These are phyloP conservation scores for Leucoagaricus sp. DNA, from an alignment of 1,284 basidiomycete genomes.

Conservation along the genomic window DNA sequence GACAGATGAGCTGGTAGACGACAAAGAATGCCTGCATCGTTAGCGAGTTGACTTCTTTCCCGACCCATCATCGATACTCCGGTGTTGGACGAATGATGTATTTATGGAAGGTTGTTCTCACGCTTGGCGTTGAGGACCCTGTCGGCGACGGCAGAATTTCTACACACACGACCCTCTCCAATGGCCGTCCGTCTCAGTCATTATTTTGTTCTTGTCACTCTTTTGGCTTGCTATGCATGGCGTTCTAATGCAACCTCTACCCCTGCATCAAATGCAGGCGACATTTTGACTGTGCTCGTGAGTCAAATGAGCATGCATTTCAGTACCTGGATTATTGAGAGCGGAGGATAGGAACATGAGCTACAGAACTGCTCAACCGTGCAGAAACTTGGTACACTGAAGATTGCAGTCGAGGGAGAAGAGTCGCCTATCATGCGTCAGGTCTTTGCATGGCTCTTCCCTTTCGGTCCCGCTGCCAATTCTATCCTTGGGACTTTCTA, in stretches of 20 bases:
- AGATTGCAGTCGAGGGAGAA: conserved; percentile 56
- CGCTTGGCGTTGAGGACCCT: not conserved
- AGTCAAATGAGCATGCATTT: conserved; percentile 9
- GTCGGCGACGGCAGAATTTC: not conserved
- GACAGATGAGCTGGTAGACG: not conserved
- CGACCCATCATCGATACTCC: no score
- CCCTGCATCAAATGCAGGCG: conserved; percentile 10
- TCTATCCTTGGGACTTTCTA: conserved; percentile 88
- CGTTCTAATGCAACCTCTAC: conserved; percentile 12
- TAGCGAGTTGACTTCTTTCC: not conserved
- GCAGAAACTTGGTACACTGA: conserved; percentile 57
- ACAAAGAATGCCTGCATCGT: not conserved
- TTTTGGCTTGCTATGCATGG: conserved; percentile 30
- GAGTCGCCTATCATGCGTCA: conserved; percentile 75
- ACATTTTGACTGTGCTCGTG: conserved; percentile 26
- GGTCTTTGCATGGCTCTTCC: conserved; percentile 79
- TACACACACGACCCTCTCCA: not conserved
- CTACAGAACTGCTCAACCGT: conserved; percentile 54
- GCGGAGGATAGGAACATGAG: conserved; percentile 44
- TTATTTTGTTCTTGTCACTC: conserved; percentile 36
- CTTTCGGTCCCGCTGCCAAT: conserved; percentile 87
- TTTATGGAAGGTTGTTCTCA: conserved; percentile 7
- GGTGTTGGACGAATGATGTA: conserved; percentile 2
- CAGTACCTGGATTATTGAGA: not conserved
- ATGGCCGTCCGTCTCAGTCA: conserved; percentile 28